Percentiles rank a stretch among this genome's conserved stretches.
Evolutionary conservation across 768 basidiomycete species (phyloP).

Genomic region (Suillus occidentalis): DNA sequence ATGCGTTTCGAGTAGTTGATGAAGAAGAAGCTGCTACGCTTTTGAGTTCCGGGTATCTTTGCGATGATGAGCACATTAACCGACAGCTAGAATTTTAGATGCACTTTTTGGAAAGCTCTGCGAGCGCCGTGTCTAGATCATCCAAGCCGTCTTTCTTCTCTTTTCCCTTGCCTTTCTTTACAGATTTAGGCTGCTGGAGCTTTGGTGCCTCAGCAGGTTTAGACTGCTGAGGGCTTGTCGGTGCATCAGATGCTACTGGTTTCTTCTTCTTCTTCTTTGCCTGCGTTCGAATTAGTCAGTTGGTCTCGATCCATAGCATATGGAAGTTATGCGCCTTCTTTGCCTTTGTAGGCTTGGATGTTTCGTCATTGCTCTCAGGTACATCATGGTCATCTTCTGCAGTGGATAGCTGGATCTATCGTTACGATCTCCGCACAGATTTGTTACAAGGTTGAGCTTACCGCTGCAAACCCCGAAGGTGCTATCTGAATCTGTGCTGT

Average conservation of each 20-base stretch:
- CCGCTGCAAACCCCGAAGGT: conserved; percentile 44
- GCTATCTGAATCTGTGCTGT: conserved; percentile 5
- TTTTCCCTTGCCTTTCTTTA: conserved; percentile 64
- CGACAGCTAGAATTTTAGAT: conserved; percentile 13
- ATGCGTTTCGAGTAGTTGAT: conserved; percentile 29
- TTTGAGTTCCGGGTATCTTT: conserved; percentile 55
- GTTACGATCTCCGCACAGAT: conserved; percentile 19
- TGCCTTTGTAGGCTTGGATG: conserved; percentile 16
- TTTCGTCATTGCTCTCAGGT: conserved; percentile 24
- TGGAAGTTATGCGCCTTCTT: conserved; percentile 22
- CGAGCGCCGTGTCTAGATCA: conserved; percentile 82
- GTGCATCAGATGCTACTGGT: conserved; percentile 8
- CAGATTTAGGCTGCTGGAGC: conserved; percentile 37
- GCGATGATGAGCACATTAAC: background rate
- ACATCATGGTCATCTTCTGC: conserved; percentile 27
- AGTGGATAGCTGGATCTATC: conserved; percentile 41
- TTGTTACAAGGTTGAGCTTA: conserved; percentile 26
- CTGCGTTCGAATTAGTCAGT: conserved; percentile 18
- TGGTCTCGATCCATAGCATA: background rate
- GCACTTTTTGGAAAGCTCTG: conserved; percentile 80
- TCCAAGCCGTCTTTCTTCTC: conserved; percentile 65
- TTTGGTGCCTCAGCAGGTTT: conserved; percentile 10
- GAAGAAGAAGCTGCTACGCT: conserved; percentile 28
- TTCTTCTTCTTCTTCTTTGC: conserved; percentile 45
- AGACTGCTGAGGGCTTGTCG: conserved; percentile 8